Conservation (phyloP, 208 protist genomes). For the Phytomonas sp. region DNA sequence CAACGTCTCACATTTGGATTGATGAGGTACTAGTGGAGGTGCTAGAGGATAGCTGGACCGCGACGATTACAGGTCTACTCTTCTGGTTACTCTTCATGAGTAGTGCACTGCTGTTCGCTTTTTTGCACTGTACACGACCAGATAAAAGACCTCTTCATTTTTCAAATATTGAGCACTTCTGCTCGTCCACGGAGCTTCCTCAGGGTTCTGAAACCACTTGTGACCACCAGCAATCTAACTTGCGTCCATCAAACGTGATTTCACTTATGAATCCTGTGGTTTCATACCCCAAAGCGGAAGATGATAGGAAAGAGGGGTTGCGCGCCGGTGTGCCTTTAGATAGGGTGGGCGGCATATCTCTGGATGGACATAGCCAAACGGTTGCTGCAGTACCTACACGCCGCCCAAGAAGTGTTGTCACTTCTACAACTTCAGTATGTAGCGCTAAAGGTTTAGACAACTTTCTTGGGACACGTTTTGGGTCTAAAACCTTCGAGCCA, state of each 20-base stretch:
- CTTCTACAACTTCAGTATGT: background rate
- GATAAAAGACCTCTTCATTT: background rate
- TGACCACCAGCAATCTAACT: background rate
- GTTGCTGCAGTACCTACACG: background rate
- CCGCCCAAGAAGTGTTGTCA: background rate
- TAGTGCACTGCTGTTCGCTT: background rate
- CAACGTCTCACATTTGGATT: conserved; percentile 43
- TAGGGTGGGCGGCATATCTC: background rate
- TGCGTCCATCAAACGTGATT: background rate
- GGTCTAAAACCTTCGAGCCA: background rate
- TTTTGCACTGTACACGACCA: background rate
- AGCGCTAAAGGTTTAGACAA: background rate
- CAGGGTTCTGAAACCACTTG: background rate
- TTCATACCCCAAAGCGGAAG: background rate
- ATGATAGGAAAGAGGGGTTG: background rate
- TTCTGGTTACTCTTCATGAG: background rate
- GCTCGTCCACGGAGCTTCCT: background rate
- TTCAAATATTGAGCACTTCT: background rate
- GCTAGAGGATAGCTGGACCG: conserved; percentile 27
- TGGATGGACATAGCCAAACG: background rate
- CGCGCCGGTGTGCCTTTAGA: background rate
- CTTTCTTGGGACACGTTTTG: background rate
- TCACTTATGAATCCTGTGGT: background rate
- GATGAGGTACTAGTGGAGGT: conserved; percentile 73
- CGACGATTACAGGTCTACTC: conserved; percentile 1